Evolutionary conservation across 2,329 filamentous ascomycete genomes (phyloP), one percentile per base, ranked within the genome.

Genomic region (Pseudogymnoascus sp.): DNA sequence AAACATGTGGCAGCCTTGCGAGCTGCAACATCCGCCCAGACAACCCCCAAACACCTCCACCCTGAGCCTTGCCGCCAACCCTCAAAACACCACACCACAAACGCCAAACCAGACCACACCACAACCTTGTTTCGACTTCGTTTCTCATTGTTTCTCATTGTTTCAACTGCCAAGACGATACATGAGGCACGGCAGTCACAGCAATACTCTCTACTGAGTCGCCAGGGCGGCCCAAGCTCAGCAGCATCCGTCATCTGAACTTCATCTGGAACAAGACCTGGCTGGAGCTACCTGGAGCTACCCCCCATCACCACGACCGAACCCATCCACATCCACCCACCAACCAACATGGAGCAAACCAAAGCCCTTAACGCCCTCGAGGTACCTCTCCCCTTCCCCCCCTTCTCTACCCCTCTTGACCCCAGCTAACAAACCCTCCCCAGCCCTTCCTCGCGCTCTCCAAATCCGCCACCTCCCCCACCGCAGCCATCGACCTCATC

Each of bases 391-490:
- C 9, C 6, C 25, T 5, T 15, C 59, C 60, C 21, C 29, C 63
- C 33, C 60, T 39, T 35, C 36, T 18, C 60, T 25, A 60, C 15
- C 15, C 15, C n/a, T 15, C 37, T 18, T 8, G 4, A 25, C 15
- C 48, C 10, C 48, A 58, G 31, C 48, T 58, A 58, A 58, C 48
- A 80, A 67, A 78, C 77, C 36, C 78, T 61, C 78, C 81, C 9
- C 79, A 96, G 80, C 92, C 92, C n/a, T 97, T 93, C 78, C 79
- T 99, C 64, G 88, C 89, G 60, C 88, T 97, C 66, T 88, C 89
- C 71, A 94, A 92, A 73, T 89, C 91, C 9, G 91, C 90, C 65
- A 90, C 85, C 5, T 91, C 92, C 9, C 87, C 91, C 40, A 87
- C 89, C 68, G 90, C 92, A 63, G 88, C 92, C 42, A 87, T 89